phyloP scores from a whole-genome alignment of 2,329 filamentous ascomycete species.

The Phialophora expanda region DNA sequence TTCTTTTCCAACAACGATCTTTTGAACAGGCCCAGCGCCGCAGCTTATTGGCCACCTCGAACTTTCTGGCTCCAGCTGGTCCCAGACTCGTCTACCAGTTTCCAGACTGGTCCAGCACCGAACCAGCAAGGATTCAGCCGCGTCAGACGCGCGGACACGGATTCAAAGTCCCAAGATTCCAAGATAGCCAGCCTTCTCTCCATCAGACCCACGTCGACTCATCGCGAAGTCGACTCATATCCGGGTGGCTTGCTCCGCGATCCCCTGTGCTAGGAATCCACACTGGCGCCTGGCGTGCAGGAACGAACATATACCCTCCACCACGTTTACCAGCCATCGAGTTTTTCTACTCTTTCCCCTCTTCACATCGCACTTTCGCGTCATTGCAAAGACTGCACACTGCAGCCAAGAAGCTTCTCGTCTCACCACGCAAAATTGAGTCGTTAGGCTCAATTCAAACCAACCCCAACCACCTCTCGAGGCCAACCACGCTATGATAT shows the following conservation, averaged over 20 bases:
- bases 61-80: slow-evolving; percentile 22
- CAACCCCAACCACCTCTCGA: slow-evolving; percentile 29
- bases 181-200: slow-evolving; percentile 19
- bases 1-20: slow-evolving; percentile 30
- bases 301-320: slow-evolving; percentile 26
- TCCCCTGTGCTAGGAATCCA: slow-evolving; percentile 23
- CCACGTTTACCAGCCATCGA: slow-evolving; percentile 29
- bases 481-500: slow-evolving; percentile 39
- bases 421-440: slow-evolving; percentile 29
- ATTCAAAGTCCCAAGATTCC: slow-evolving; percentile 12
- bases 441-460: slow-evolving; percentile 36
- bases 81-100: slow-evolving; percentile 30
- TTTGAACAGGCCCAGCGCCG: slow-evolving; percentile 12
- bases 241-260: slow-evolving; percentile 29
- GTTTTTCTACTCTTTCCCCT: slow-evolving; percentile 27
- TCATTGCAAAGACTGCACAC: slow-evolving; percentile 26
- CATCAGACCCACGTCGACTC: slow-evolving; percentile 30
- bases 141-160: slow-evolving; percentile 29
- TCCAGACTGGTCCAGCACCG: slow-evolving; percentile 26
- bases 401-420: slow-evolving; percentile 20
- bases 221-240: slow-evolving; percentile 31
- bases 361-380: slow-evolving; percentile 29
- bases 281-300: slow-evolving; percentile 20
- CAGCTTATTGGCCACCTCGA: slow-evolving; percentile 27
- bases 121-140: slow-evolving; percentile 30